Percentiles rank a stretch among this genome's conserved stretches.
Conservation (phyloP, 257 asterid genomes). For the Solanum gracilifrons region DNA sequence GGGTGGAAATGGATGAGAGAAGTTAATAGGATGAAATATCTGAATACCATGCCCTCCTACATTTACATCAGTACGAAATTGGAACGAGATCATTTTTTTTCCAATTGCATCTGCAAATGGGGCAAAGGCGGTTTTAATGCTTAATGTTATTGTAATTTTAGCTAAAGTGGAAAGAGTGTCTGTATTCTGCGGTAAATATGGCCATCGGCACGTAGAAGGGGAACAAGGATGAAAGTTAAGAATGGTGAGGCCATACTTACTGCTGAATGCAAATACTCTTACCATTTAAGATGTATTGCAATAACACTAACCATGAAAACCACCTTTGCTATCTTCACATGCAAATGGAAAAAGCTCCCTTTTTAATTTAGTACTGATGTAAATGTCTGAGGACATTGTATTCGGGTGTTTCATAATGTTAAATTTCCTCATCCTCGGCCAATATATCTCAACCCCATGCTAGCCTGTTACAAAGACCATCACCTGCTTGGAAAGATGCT, state of each 20-base stretch:
- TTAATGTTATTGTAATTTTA: too few relatives aligned
- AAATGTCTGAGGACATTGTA: too few relatives aligned
- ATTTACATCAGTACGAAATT: background rate
- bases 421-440: background rate
- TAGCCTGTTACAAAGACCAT: constrained; percentile 5
- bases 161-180: background rate
- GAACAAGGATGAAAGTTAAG: background rate
- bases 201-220: background rate
- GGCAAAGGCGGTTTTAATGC: background rate
- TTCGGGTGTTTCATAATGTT: background rate
- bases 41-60: background rate
- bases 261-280: background rate
- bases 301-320: background rate
- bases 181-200: too few relatives aligned
- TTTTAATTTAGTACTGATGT: background rate
- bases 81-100: too few relatives aligned
- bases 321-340: background rate
- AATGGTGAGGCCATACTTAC: background rate
- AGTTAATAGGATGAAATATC: background rate
- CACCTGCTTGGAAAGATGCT: constrained; percentile 14
- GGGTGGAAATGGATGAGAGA: background rate
- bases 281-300: background rate
- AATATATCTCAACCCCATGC: background rate
- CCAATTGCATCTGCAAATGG: background rate
- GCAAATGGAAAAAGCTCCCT: too few relatives aligned